Evolutionary conservation across 139 green algal genomes (phyloP).

Genomic region (Volvox africanus): DNA sequence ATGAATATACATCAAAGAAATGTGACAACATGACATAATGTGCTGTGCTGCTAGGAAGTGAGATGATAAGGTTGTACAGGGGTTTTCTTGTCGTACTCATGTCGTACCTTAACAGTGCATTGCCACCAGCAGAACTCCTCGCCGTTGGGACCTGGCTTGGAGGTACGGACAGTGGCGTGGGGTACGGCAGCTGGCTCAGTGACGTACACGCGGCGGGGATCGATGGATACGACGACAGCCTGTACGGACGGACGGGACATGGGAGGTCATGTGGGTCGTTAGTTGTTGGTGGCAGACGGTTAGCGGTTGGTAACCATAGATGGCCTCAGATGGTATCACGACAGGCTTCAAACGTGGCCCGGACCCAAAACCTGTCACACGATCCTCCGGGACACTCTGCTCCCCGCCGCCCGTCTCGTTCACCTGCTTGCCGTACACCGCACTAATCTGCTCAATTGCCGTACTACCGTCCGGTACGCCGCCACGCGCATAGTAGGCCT

Average conservation of each 20-base stretch:
- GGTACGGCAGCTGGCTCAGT: slow-evolving; percentile 61
- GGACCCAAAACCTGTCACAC: no score
- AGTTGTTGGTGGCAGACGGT: no score
- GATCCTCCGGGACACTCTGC: no score
- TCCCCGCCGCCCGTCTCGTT: no score
- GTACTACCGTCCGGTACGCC: slow-evolving; percentile 54
- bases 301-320: no score
- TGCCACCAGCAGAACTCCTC: slow-evolving; percentile 98
- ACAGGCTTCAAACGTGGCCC: no score
- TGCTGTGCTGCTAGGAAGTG: no score
- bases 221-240: slow-evolving; percentile 93
- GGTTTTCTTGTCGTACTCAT: no score
- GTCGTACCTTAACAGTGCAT: slow-evolving; percentile 88
- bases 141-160: slow-evolving; percentile 86
- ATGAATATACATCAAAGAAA: no score
- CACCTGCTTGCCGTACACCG: slow-evolving; percentile 89
- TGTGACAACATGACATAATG: no score
- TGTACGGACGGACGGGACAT: background rate
- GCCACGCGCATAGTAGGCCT: slow-evolving; percentile 69
- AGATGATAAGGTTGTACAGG: no score
- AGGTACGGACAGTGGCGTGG: slow-evolving; percentile 56
- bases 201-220: slow-evolving; percentile 93
- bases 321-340: no score
- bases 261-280: background rate
- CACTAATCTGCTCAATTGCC: slow-evolving; percentile 97